Conservation (phyloP, 2,329 filamentous ascomycete genomes). For the Aplosporella prunicola region DNA sequence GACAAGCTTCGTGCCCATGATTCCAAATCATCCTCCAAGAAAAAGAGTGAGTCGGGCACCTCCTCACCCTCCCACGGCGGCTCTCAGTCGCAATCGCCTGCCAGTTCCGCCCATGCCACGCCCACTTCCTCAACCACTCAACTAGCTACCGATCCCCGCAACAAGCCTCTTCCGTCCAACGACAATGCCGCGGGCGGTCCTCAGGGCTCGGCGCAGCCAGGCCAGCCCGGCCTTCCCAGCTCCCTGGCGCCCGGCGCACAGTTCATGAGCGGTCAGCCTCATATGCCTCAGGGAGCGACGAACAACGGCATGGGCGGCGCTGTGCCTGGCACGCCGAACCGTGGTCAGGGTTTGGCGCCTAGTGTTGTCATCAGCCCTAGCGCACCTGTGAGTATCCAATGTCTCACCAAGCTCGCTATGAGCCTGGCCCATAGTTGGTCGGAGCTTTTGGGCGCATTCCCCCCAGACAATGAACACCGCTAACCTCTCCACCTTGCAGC, state of each 20-base stretch:
- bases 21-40: slow-evolving; percentile 61
- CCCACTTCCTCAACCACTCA: slow-evolving; percentile 85
- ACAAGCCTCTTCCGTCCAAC: slow-evolving; percentile 58
- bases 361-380: slow-evolving; percentile 94
- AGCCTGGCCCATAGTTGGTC: too few species aligned
- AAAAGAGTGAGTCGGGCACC: slow-evolving; percentile 58
- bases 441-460: slow-evolving; percentile 2
- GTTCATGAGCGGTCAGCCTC: slow-evolving; percentile 23
- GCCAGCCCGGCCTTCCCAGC: slow-evolving; percentile 20
- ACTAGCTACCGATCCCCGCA: slow-evolving; percentile 66
- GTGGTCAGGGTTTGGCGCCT: slow-evolving; percentile 59
- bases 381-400: slow-evolving; percentile 47
- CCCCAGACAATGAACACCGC: slow-evolving; percentile 9
- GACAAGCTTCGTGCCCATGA: slow-evolving; percentile 85
- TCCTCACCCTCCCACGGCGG: slow-evolving; percentile 62
- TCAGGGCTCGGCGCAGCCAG: slow-evolving; percentile 21
- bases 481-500: slow-evolving; percentile 42
- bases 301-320: slow-evolving; percentile 24
- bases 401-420: slow-evolving; percentile 5
- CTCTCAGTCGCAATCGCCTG: slow-evolving; percentile 46
- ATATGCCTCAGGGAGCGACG: slow-evolving; percentile 12
- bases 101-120: slow-evolving; percentile 56
- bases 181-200: slow-evolving; percentile 19
- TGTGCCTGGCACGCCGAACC: slow-evolving; percentile 48
- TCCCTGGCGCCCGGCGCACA: slow-evolving; percentile 22